Evolutionary conservation across 1,284 basidiomycete genomes (phyloP).

Genomic region (Volvariella volvacea): DNA sequence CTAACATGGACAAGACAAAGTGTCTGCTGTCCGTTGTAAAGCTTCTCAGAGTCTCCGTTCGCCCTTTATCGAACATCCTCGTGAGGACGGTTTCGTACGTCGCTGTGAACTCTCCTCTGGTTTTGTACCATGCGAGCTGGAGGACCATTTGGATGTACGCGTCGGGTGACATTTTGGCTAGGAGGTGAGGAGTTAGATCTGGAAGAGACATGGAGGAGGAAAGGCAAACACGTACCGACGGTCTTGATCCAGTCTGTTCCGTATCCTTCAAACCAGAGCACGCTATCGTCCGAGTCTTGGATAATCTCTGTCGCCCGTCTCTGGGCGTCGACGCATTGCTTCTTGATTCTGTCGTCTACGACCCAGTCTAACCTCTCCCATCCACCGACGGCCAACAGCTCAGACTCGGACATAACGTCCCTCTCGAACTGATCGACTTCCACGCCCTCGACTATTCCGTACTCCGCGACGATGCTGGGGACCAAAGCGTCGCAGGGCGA

Average conservation of each 20-base stretch:
- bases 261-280: constrained; percentile 83
- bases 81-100: constrained; percentile 96
- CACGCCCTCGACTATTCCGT: constrained; percentile 63
- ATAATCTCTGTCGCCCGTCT: constrained; percentile 56
- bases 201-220: background rate
- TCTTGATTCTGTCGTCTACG: constrained; percentile 53
- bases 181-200: background rate
- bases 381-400: constrained; percentile 17
- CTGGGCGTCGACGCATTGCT: constrained; percentile 58
- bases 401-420: constrained; percentile 12
- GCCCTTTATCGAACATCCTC: constrained; percentile 83
- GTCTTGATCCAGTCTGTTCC: constrained; percentile 90
- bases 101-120: constrained; percentile 74
- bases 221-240: constrained; percentile 42
- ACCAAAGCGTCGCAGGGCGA: constrained; percentile 89
- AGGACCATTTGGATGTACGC: constrained; percentile 92
- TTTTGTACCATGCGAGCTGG: constrained; percentile 88
- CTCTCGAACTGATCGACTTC: constrained; percentile 32
- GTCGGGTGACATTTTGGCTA: constrained; percentile 78
- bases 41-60: constrained; percentile 90
- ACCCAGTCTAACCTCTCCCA: constrained; percentile 79
- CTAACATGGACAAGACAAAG: constrained; percentile 76
- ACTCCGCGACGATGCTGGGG: constrained; percentile 88
- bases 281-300: constrained; percentile 78
- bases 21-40: constrained; percentile 71